Percentiles rank a stretch among this genome's conserved stretches.
These are phyloP conservation scores for Xylaria sp. DNA, from an alignment of 2,329 filamentous ascomycete genomes.

Conservation along the genomic window DNA sequence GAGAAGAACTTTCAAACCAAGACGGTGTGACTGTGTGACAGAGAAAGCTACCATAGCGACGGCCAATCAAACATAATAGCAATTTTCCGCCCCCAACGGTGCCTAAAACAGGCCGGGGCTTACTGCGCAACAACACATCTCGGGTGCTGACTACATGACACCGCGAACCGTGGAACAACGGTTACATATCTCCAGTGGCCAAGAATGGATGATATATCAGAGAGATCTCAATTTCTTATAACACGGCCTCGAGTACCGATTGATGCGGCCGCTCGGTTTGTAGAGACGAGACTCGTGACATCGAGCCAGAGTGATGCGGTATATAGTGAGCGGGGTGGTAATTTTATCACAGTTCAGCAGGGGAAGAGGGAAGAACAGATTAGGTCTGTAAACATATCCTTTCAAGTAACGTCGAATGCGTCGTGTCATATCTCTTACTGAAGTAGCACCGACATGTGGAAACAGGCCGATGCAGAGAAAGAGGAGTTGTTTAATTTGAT, in stretches of 20 bases:
- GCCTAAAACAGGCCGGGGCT: background rate
- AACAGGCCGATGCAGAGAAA: constrained; percentile 21
- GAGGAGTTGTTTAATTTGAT: constrained; percentile 19
- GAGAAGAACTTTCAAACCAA: background rate
- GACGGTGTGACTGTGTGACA: background rate
- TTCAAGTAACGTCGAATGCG: background rate
- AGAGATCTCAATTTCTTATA: constrained; percentile 19
- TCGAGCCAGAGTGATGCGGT: constrained; percentile 4
- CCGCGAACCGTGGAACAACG: background rate
- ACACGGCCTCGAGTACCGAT: constrained; percentile 14
- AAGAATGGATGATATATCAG: background rate
- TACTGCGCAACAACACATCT: background rate
- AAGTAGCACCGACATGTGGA: constrained; percentile 25
- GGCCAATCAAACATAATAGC: background rate
- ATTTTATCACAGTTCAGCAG: constrained; percentile 18
- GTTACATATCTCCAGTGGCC: background rate
- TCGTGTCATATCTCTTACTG: background rate
- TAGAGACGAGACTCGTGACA: constrained; percentile 11
- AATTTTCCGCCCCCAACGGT: background rate
- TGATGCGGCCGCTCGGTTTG: constrained; percentile 19
- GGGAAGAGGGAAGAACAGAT: constrained; percentile 21
- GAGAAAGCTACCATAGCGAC: background rate
- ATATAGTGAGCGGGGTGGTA: constrained; percentile 20
- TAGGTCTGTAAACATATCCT: background rate
- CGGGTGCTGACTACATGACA: background rate